phyloP scores from a whole-genome alignment of 129 eudicot genomes.

The Chrysanthemum lavandulifolium region DNA sequence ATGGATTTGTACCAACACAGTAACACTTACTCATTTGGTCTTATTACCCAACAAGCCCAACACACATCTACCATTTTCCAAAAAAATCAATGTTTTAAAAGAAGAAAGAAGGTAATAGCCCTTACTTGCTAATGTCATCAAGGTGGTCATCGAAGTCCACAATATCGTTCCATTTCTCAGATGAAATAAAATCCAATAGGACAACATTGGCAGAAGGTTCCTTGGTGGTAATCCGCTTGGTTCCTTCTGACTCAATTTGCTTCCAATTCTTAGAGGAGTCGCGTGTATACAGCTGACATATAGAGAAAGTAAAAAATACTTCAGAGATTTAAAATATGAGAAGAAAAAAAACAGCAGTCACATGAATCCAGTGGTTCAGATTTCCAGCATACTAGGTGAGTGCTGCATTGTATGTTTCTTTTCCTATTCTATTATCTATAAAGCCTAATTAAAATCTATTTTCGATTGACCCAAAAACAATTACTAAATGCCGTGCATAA shows the following conservation, averaged over 20 bases:
- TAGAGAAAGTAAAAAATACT: background rate
- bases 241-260: constrained; percentile 56
- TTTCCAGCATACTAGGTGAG: background rate
- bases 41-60: background rate
- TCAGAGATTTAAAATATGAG: background rate
- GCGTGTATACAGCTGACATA: constrained; percentile 64
- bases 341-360: background rate
- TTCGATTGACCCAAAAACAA: background rate
- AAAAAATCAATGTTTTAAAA: background rate
- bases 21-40: background rate
- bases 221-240: constrained; percentile 51
- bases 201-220: constrained; percentile 86
- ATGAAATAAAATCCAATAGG: constrained; percentile 65
- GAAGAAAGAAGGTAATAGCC: background rate
- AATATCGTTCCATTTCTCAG: constrained; percentile 68
- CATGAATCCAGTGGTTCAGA: background rate
- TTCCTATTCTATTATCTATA: too few species aligned
- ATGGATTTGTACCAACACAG: background rate
- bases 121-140: constrained; percentile 94
- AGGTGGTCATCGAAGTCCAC: constrained; percentile 95
- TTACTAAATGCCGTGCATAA: background rate
- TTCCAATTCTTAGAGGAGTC: constrained; percentile 83
- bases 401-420: too few species aligned
- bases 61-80: background rate
- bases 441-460: background rate